A percentile compares a stretch with the other conserved stretches of the same genome.
Conservation (phyloP, 2,329 filamentous ascomycete species). For the Aspergillus nomiae region DNA sequence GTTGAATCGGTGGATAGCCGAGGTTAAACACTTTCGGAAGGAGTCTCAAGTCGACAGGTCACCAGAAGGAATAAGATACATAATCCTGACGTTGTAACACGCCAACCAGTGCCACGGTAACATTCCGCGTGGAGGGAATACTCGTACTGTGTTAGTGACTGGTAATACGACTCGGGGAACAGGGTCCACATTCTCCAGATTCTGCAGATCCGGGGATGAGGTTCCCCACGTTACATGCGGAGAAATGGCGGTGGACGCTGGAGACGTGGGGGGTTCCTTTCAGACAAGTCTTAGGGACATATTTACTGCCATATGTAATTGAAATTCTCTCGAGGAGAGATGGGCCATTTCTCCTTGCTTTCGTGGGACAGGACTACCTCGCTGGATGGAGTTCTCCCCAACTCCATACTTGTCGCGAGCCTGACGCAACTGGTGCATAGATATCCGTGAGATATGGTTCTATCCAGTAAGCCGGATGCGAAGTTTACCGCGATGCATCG, state of each 20-base stretch:
- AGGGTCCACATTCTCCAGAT: not conserved
- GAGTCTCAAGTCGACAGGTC: not conserved
- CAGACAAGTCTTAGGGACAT: too few relatives aligned
- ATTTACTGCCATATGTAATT: too few relatives aligned
- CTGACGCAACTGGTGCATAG: too few relatives aligned
- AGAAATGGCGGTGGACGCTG: not conserved
- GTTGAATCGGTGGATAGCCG: not conserved
- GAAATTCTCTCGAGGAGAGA: too few relatives aligned
- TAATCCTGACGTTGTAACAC: not conserved
- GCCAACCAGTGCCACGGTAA: not conserved
- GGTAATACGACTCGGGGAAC: not conserved
- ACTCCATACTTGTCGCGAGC: too few relatives aligned
- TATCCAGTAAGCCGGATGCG: too few relatives aligned
- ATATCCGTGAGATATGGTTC: too few relatives aligned
- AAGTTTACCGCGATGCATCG: too few relatives aligned
- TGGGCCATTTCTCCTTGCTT: not conserved
- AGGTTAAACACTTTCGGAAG: not conserved
- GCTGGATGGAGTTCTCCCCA: too few relatives aligned
- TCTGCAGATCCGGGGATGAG: slow-evolving; percentile 5
- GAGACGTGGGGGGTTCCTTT: not conserved
- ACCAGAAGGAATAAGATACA: not conserved
- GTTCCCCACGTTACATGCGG: slow-evolving; percentile 3
- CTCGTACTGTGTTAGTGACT: too few relatives aligned
- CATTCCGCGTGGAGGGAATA: not conserved
- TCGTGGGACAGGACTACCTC: not conserved